Evolutionary conservation across 495 filamentous ascomycete genomes (phyloP).

Genomic region (Lasiosphaeriaceae sp.): DNA sequence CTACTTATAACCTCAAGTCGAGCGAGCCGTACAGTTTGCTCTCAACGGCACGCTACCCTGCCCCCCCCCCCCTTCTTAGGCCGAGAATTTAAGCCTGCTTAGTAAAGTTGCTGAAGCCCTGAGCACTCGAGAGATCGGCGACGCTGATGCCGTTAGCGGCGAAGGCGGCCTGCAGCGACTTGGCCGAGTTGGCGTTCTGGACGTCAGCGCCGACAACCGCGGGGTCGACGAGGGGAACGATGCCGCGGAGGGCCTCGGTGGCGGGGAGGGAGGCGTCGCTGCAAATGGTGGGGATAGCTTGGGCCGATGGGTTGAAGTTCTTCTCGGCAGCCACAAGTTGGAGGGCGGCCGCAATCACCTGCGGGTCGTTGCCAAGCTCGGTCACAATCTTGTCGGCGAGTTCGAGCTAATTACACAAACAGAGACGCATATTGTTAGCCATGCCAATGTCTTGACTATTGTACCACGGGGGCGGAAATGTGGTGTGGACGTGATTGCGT

Average conservation of each 20-base stretch:
- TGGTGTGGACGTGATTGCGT: no score
- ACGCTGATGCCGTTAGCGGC: constrained; percentile 48
- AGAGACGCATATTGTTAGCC: not conserved
- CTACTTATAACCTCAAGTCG: no score
- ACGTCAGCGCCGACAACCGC: constrained; percentile 48
- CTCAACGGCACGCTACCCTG: no score
- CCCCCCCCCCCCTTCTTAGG: no score
- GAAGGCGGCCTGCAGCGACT: constrained; percentile 44
- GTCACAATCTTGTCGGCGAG: constrained; percentile 55
- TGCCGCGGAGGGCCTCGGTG: constrained; percentile 51
- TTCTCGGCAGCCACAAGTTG: constrained; percentile 62
- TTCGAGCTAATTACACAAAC: constrained; percentile 38
- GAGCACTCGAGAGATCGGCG: constrained; percentile 47
- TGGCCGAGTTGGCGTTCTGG: constrained; percentile 51
- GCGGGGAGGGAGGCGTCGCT: constrained; percentile 51
- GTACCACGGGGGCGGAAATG: no score
- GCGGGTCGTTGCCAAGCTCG: constrained; percentile 46
- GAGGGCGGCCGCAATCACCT: constrained; percentile 54
- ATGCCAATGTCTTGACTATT: not conserved
- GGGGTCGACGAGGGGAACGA: constrained; percentile 58
- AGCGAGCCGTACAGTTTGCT: no score
- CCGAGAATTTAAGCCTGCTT: constrained; percentile 29
- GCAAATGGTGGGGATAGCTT: constrained; percentile 54
- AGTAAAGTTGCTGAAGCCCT: constrained; percentile 55
- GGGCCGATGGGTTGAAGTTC: constrained; percentile 62